Evolutionary conservation across 495 filamentous ascomycete genomes (phyloP).

Genomic region (Pseudomonodictys pantanalensis): DNA sequence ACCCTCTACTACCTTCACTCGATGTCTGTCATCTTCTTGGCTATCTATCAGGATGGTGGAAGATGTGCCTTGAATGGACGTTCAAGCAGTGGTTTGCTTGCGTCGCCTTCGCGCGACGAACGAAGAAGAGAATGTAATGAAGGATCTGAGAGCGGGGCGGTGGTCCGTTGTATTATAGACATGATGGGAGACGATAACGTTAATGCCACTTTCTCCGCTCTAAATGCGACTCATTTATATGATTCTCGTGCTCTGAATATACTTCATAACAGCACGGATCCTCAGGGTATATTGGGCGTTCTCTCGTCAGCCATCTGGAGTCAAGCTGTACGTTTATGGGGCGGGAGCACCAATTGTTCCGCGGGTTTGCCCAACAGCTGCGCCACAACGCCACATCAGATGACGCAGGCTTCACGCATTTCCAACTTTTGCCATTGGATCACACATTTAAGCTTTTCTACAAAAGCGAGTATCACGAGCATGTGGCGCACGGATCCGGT

Average conservation of each 20-base stretch:
- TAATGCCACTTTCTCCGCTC: slow-evolving; percentile 19
- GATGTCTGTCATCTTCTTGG: background rate
- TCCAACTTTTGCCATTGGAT: too few relatives aligned
- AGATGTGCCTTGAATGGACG: background rate
- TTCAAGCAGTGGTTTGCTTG: background rate
- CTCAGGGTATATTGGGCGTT: too few relatives aligned
- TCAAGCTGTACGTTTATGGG: too few relatives aligned
- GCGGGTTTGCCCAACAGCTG: too few relatives aligned
- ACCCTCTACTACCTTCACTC: slow-evolving; percentile 14
- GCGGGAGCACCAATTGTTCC: too few relatives aligned
- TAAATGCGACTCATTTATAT: slow-evolving; percentile 5
- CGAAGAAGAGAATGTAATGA: background rate
- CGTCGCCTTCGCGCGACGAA: background rate
- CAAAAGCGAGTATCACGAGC: too few relatives aligned
- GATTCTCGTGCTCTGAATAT: too few relatives aligned
- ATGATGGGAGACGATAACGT: slow-evolving; percentile 11
- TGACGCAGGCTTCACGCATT: too few relatives aligned
- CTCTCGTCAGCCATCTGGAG: too few relatives aligned
- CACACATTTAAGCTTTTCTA: too few relatives aligned
- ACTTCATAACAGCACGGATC: too few relatives aligned
- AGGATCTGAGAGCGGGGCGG: background rate
- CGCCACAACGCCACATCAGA: too few relatives aligned
- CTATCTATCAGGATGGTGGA: background rate
- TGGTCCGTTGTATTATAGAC: slow-evolving; percentile 12
- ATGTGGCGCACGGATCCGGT: background rate